phyloP scores from a whole-genome alignment of 2,329 filamentous ascomycete genomes.

The Cercospora sp. region DNA sequence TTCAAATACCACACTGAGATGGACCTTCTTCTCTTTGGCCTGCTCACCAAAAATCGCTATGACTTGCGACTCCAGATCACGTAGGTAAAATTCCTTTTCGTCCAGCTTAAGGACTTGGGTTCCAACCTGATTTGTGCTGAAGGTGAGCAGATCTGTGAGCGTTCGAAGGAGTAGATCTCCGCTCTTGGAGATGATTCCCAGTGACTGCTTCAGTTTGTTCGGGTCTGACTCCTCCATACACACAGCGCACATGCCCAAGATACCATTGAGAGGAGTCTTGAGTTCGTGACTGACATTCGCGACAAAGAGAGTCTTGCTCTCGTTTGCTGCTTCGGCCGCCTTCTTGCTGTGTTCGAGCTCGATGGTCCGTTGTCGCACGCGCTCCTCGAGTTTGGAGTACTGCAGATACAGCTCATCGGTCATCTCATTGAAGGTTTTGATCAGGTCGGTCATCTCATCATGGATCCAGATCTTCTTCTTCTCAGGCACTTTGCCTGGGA shows the following conservation, averaged over 20 bases:
- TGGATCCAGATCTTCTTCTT: slow-evolving; percentile 73
- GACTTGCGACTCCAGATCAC: slow-evolving; percentile 79
- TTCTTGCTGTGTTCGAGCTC: slow-evolving; percentile 89
- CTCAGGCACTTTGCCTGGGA: slow-evolving; percentile 73
- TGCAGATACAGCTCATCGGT: slow-evolving; percentile 84
- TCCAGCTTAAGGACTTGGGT: slow-evolving; percentile 74
- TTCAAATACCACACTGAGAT: slow-evolving; percentile 71
- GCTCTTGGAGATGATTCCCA: slow-evolving; percentile 87
- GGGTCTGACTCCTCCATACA: slow-evolving; percentile 90
- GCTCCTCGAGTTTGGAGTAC: slow-evolving; percentile 79
- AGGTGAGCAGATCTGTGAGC: slow-evolving; percentile 84
- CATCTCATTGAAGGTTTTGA: slow-evolving; percentile 88
- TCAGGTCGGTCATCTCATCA: slow-evolving; percentile 82
- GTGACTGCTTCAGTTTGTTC: slow-evolving; percentile 72
- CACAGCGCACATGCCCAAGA: slow-evolving; percentile 89
- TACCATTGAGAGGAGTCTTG: slow-evolving; percentile 93
- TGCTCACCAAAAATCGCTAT: slow-evolving; percentile 87
- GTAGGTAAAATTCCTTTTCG: slow-evolving; percentile 79
- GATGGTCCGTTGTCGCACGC: slow-evolving; percentile 77
- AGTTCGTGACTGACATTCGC: slow-evolving; percentile 63
- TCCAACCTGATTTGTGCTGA: slow-evolving; percentile 92
- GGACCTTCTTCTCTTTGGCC: slow-evolving; percentile 76
- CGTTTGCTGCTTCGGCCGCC: slow-evolving; percentile 89
- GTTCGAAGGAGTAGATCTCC: slow-evolving; percentile 81
- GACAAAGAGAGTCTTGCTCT: slow-evolving; percentile 65